Evolutionary conservation across 2,329 filamentous ascomycete genomes (phyloP).

Genomic region (Coleophoma cylindrospora): DNA sequence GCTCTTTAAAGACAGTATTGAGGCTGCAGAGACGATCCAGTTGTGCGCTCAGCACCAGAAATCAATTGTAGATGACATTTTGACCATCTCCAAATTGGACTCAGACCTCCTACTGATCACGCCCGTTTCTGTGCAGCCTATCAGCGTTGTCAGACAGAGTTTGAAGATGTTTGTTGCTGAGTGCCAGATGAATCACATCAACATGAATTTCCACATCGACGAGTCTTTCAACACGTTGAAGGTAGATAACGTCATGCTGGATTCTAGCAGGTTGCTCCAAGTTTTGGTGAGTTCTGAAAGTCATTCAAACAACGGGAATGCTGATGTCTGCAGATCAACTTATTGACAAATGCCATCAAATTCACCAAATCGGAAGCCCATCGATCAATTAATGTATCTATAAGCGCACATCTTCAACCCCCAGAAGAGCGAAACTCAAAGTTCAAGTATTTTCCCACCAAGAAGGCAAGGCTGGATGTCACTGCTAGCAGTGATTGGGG

Average conservation of each 20-base stretch:
- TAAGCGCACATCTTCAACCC: slow-evolving; percentile 11
- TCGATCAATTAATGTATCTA: slow-evolving; percentile 34
- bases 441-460: slow-evolving; percentile 38
- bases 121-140: slow-evolving; percentile 62
- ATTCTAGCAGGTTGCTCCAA: slow-evolving; percentile 68
- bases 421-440: slow-evolving; percentile 43
- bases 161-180: slow-evolving; percentile 76
- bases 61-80: slow-evolving; percentile 61
- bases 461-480: slow-evolving; percentile 45
- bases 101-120: slow-evolving; percentile 65
- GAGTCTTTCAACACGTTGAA: slow-evolving; percentile 57
- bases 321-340: slow-evolving; percentile 49
- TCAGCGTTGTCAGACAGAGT: slow-evolving; percentile 60
- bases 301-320: neutral
- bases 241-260: slow-evolving; percentile 66
- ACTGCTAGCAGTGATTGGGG: slow-evolving; percentile 55
- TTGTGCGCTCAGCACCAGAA: slow-evolving; percentile 73
- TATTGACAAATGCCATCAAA: slow-evolving; percentile 65
- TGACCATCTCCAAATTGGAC: slow-evolving; percentile 67
- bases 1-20: slow-evolving; percentile 50
- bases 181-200: slow-evolving; percentile 61
- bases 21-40: slow-evolving; percentile 73
- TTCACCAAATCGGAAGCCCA: slow-evolving; percentile 59
- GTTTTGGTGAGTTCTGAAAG: slow-evolving; percentile 38
- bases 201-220: slow-evolving; percentile 62